Base-by-base conservation (phyloP, 371 early-diverging fungal genomes). In the Choanephora cucurbitarum region DNA sequence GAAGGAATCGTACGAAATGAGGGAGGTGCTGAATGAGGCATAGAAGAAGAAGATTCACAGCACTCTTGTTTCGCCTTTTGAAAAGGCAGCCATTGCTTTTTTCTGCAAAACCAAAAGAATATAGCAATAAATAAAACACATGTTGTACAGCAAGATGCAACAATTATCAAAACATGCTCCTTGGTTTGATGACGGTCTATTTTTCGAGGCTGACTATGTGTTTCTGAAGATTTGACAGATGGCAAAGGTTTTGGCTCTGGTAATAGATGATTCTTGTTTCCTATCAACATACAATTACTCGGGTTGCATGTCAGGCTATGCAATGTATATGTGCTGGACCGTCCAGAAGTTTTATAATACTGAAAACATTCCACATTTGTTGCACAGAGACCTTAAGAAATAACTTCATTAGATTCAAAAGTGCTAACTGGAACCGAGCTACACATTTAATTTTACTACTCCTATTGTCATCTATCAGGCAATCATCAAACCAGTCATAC, bases 311-410 rank as follows among this genome's bases (percentile, higher is more conserved):
- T 74, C 54, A 74, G 49, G 45, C 66, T 74, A 33, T 74, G 69
- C 75, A 72, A 74, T 22, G 69, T 49, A 48, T 69, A 60, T 8
- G 59, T 69, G 2, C 62, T 58, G 0, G 69, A 58, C 3, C 64
- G 52, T 2, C 62, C 66, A 44, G 44, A 40, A 34, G 45, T 61
- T 58, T 64, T 65, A 1, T 64, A 66, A 46, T 74, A 74, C 42
- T 74, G 75, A 46, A 71, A 74, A 41, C 75, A 74, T 48, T 74
- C 69, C 19, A 65, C 55, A 23, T 69, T 66, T 22, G 75, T 74
- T 19, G 75, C 75, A 58, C 75, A 74, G 51, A 69, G 71, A 37
- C 59, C 75, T 70, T 51, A 24, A 9, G 41, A 22, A 15, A 31
- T 24, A 8, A 11, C 7, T 31, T 6, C 32, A 41, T 32, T 15